A percentile compares a stretch with the other conserved stretches of the same genome.
These are phyloP conservation scores for Lactarius hatsudake DNA, from an alignment of 768 basidiomycete species.

Conservation along the genomic window DNA sequence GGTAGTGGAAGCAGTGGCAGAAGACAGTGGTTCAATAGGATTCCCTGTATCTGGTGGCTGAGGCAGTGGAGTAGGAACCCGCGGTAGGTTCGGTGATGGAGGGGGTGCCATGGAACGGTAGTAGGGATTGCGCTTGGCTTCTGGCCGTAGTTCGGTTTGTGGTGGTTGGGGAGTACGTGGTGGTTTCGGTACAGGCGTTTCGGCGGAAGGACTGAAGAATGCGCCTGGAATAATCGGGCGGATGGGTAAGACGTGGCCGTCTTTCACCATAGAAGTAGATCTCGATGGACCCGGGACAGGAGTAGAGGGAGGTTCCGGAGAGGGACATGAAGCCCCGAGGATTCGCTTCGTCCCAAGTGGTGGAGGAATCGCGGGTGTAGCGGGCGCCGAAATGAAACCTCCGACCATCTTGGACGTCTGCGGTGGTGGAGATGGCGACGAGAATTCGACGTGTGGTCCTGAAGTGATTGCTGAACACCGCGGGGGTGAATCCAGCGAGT, in stretches of 20 bases:
- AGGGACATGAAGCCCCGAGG: background rate
- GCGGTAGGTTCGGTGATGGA: constrained; percentile 27
- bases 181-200: constrained; percentile 15
- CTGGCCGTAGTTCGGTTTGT: constrained; percentile 19
- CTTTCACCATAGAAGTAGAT: background rate
- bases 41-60: constrained; percentile 13
- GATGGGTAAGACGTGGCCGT: background rate
- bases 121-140: constrained; percentile 19
- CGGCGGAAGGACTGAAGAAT: constrained; percentile 12
- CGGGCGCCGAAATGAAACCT: background rate
- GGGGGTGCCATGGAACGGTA: constrained; percentile 28
- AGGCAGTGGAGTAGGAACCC: constrained; percentile 18
- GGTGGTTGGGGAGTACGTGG: constrained; percentile 11
- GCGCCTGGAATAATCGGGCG: constrained; percentile 22
- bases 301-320: constrained; percentile 11
- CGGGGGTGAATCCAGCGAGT: background rate
- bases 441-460: background rate
- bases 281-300: constrained; percentile 15
- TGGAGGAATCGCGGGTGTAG: background rate
- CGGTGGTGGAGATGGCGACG: background rate
- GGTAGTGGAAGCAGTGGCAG: constrained; percentile 5
- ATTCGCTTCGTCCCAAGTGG: background rate
- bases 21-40: constrained; percentile 5
- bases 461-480: background rate
- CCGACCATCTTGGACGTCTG: background rate